phyloP scores from a whole-genome alignment of 1,284 basidiomycete species.

The Cerrena zonata region DNA sequence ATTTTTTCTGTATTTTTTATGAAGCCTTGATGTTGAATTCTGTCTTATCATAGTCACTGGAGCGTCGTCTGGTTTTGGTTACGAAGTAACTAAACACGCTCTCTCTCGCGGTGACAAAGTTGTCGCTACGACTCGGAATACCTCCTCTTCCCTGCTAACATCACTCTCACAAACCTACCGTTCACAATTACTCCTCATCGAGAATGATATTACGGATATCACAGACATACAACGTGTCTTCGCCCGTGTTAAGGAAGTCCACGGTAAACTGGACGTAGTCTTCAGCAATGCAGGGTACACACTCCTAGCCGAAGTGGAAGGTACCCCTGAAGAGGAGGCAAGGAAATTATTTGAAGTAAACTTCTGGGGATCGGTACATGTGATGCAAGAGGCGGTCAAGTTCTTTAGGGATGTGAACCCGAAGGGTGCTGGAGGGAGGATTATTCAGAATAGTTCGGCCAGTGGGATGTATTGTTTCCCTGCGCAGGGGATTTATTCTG shows the following conservation, averaged over 20 bases:
- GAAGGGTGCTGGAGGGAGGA: slow-evolving; percentile 26
- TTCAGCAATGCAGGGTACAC: slow-evolving; percentile 37
- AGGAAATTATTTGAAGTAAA: slow-evolving; percentile 30
- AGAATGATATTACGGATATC: slow-evolving; percentile 33
- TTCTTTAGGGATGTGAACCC: slow-evolving; percentile 33
- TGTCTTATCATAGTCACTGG: slow-evolving; percentile 3
- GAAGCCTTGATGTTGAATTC: not conserved
- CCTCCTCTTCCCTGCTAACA: not conserved
- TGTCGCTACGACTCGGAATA: not conserved
- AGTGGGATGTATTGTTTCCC: slow-evolving; percentile 21
- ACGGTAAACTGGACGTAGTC: slow-evolving; percentile 39
- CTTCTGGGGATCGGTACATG: slow-evolving; percentile 34
- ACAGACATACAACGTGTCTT: slow-evolving; percentile 31
- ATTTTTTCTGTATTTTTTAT: too few species aligned
- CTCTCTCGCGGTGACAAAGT: slow-evolving; percentile 2
- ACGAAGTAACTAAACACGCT: not conserved
- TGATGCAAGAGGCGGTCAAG: slow-evolving; percentile 29
- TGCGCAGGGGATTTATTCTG: slow-evolving; percentile 26
- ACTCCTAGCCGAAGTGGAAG: slow-evolving; percentile 32
- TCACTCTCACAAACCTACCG: slow-evolving; percentile 5
- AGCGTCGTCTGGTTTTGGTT: slow-evolving; percentile 5
- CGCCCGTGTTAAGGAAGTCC: slow-evolving; percentile 24
- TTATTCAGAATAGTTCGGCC: slow-evolving; percentile 30
- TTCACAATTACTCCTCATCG: slow-evolving; percentile 28
- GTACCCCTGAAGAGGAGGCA: slow-evolving; percentile 26